These are phyloP conservation scores for Fraxinus ornus DNA, from an alignment of 305 asterid genomes.

Conservation along the genomic window DNA sequence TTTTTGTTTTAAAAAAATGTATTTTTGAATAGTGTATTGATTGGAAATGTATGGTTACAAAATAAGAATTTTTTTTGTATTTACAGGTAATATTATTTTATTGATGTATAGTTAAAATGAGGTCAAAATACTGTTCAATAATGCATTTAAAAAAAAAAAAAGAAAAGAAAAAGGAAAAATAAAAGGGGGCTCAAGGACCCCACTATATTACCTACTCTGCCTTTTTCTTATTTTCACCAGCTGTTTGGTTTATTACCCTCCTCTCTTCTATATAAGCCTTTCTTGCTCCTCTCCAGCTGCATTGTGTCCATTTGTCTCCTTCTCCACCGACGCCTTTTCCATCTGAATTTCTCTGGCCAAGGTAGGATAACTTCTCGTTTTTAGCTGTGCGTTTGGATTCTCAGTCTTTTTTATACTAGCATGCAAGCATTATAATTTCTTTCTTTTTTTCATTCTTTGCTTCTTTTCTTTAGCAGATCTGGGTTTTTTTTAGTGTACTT, in stretches of 20 bases:
- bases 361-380: background rate
- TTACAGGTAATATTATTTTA: too few species aligned
- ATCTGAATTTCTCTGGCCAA: background rate
- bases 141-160: too few species aligned
- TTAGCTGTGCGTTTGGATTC: background rate
- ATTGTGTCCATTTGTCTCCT: background rate
- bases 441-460: background rate
- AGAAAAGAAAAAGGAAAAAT: too few species aligned
- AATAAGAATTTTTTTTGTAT: too few species aligned
- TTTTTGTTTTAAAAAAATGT: too few species aligned
- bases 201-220: too few species aligned
- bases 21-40: too few species aligned
- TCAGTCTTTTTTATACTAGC: background rate
- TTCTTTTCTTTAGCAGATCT: background rate
- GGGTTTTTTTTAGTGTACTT: background rate
- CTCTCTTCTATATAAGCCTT: background rate
- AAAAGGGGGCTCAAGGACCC: too few species aligned
- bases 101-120: too few species aligned
- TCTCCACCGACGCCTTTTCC: background rate
- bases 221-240: background rate
- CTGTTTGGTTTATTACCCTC: background rate
- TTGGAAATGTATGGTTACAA: too few species aligned
- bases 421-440: background rate
- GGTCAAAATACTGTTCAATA: too few species aligned
- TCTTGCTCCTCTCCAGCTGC: background rate